A percentile compares a stretch with the other conserved stretches of the same genome.
phyloP scores from a whole-genome alignment of 352 stramenopile species.

The Globisporangium camurandrum region DNA sequence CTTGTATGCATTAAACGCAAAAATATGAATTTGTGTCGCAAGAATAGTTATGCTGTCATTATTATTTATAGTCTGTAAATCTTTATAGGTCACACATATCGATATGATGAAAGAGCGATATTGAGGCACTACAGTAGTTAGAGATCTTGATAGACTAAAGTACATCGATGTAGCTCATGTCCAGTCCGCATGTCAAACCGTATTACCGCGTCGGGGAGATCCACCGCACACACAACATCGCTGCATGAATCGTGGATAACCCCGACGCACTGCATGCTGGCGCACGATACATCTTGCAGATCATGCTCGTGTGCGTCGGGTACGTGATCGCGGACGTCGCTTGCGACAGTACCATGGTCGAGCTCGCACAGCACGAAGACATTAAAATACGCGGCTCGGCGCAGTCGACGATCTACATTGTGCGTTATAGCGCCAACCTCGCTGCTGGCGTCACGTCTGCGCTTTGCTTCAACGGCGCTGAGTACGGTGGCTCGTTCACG shows the following conservation, averaged over 20 bases:
- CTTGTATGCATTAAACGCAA: no score
- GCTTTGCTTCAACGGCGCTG: constrained; percentile 52
- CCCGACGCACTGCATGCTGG: constrained; percentile 30
- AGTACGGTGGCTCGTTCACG: constrained; percentile 54
- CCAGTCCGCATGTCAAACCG: constrained; percentile 33
- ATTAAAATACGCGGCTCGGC: constrained; percentile 49
- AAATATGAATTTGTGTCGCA: no score
- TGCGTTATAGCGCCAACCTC: constrained; percentile 44
- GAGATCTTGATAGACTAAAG: no score
- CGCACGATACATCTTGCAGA: constrained; percentile 45
- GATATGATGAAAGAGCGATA: no score
- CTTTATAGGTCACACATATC: no score
- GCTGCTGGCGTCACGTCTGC: constrained; percentile 35
- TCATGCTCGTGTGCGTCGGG: constrained; percentile 48
- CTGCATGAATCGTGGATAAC: constrained; percentile 37
- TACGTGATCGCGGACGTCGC: constrained; percentile 67
- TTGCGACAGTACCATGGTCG: constrained; percentile 62
- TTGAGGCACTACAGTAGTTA: no score
- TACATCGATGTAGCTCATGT: constrained; percentile 48
- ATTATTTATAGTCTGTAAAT: no score
- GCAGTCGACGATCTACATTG: constrained; percentile 63
- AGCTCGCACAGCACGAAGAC: constrained; percentile 60
- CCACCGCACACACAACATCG: constrained; percentile 37
- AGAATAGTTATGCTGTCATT: no score
- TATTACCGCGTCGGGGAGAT: constrained; percentile 54